Base-by-base conservation (phyloP, 2,329 filamentous ascomycete species). In the Neonectria sp. region DNA sequence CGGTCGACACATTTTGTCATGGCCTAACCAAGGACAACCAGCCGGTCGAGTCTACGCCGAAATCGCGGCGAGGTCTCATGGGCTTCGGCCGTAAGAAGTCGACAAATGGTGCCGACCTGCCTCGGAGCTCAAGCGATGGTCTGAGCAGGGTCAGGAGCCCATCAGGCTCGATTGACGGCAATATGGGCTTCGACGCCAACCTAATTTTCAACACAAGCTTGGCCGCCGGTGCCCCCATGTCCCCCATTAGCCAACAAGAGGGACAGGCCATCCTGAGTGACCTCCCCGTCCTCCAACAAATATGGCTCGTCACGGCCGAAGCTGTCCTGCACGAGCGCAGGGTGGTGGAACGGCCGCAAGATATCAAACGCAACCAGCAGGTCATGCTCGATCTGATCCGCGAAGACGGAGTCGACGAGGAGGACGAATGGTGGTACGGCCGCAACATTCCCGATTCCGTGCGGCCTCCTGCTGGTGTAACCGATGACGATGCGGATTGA, bases 341-440 rank as follows among this genome's bases (percentile, higher is more conserved):
- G 35, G 88, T 92, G 59, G 89, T 92, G 6, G 82, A 86, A 65
- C 82, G 86, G 25, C 81, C 88, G 0, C 82, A 87, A 65, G 88
- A 91, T 67, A 92, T 92, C 71, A 90, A 89, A 75, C 85, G 89
- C 46, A 91, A 91, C 63, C 87, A 86, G 13, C 85, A 89, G 69
- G 86, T 91, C 27, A 85, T 92, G 79, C 79, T 91, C 61, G 88
- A 91, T 67, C 81, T 92, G n/a, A 91, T 92, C 69, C 85, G 86
- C 55, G 89, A 91, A 67, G 87, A 90, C 61, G 88, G 87, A 21
- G 79, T 86, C 24, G 85, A 86, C 24, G 86, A 89, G 62, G 85
- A 90, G 75, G 89, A 91, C 68, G 86, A 90, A 70, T 91, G 89
- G 88, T 86, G 86, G 82, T 90, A 90, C 71, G 88, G 88, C 52